phyloP scores from a whole-genome alignment of 2,329 filamentous ascomycete species.

The Colletotrichum gloeosporioides region DNA sequence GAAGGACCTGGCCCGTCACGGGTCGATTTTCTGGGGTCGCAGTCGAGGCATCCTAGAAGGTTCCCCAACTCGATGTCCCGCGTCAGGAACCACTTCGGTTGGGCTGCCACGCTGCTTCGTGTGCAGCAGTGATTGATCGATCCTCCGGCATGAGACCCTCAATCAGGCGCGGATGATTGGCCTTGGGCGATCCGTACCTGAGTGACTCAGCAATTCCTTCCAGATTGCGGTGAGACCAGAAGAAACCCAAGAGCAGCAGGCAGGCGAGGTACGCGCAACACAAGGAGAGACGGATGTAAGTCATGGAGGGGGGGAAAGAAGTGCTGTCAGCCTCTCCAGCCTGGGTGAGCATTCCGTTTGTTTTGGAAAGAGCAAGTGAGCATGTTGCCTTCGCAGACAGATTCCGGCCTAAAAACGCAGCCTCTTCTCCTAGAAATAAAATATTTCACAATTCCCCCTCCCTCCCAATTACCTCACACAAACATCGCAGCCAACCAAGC shows the following conservation, averaged over 20 bases:
- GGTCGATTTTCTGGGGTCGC: not conserved
- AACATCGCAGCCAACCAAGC: not conserved
- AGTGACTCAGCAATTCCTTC: not conserved
- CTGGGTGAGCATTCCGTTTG: not conserved
- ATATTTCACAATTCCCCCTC: not conserved
- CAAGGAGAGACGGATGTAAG: not conserved
- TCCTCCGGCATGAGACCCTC: not conserved
- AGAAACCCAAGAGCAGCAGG: not conserved
- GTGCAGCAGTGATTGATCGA: conserved; percentile 6
- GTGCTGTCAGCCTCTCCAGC: not conserved
- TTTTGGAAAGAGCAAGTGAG: not conserved
- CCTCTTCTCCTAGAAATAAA: not conserved
- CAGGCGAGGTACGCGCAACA: not conserved
- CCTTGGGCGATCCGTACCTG: not conserved
- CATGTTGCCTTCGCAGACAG: not conserved
- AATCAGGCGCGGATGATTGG: not conserved
- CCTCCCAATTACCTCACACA: not conserved
- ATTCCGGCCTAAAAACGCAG: not conserved
- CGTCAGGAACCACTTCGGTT: not conserved
- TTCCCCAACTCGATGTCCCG: not conserved
- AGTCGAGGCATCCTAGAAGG: not conserved
- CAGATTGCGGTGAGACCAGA: not conserved
- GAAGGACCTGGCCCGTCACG: not conserved
- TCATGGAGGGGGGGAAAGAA: not conserved
- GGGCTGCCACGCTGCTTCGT: not conserved